Evolutionary conservation across 2,329 filamentous ascomycete species (phyloP), one percentile per base, ranked within the genome.

Genomic region (Catunica adiposa): DNA sequence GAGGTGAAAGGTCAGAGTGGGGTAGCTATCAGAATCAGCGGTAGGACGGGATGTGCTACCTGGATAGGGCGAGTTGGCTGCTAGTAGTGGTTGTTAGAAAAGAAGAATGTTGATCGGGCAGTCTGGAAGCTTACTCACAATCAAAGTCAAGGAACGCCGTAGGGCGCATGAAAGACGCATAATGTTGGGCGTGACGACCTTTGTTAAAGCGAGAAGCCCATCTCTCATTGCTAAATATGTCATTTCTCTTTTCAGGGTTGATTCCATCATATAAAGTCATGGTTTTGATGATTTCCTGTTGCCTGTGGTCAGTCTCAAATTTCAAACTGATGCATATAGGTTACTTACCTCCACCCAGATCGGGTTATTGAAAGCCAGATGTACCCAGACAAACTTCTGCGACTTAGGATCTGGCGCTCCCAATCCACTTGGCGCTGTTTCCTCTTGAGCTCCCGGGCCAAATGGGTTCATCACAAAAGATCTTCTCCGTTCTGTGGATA

Each of bases 361-460:
- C 0, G 77, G 75, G 53, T 79, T 79, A 7, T 75, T 79, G 26
- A 73, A 79, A 0, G 76, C 74, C 17, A 77, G 60, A 63, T 80
- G 77, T 50, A 79, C 71, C 77, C 77, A 56, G 25, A 47, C 25
- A 47, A 52, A 56, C 38, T 47, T 56, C 40, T 56, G 55, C 17
- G 37, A 17, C 38, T 15, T 42, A 3, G 50, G 23, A 47, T 56
- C 55, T 46, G 55, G 55, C 2, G 26, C 55, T 31, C 26, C 55
- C 3, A 52, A 23, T n/a, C 48, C 50, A 5, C 20, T 14, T 17
- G 26, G 25, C 11, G 26, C 29, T 9, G 47, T n/a, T 7, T 37
- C 40, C 40, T 52, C 48, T 34, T 52, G 20, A 9, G 20, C 17
- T n/a, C 25, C 47, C 9, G 26, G 48, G 26, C 47, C 53, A 25